Conservation (phyloP, 768 basidiomycete genomes). For the Russula griseocarnosa region DNA sequence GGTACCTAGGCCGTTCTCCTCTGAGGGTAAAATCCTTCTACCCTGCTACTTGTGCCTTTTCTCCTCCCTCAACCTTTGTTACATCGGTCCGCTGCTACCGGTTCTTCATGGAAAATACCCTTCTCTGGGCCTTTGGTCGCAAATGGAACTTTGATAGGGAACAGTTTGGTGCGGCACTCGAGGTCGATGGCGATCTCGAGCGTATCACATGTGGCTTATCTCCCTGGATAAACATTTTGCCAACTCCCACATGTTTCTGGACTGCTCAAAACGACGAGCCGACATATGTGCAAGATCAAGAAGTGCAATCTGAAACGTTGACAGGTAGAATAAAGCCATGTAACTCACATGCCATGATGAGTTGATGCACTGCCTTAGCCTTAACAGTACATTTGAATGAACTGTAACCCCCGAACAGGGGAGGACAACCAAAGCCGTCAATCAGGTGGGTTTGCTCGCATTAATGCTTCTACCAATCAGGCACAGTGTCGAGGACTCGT, state of each 20-base stretch:
- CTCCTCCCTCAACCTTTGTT: background rate
- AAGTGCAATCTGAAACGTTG: background rate
- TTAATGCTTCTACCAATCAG: background rate
- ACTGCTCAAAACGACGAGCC: background rate
- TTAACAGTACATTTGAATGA: background rate
- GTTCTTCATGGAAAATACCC: background rate
- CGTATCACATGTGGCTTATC: background rate
- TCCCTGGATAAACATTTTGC: background rate
- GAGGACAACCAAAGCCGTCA: background rate
- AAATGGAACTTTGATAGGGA: background rate
- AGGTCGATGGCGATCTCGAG: background rate
- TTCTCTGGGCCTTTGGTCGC: background rate
- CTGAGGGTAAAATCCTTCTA: background rate
- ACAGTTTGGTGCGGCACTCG: background rate
- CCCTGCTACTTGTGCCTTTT: background rate
- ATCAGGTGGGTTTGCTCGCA: no score
- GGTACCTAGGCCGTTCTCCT: background rate
- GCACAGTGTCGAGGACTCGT: background rate
- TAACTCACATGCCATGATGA: background rate
- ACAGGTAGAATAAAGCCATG: background rate
- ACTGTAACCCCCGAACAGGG: background rate
- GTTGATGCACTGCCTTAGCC: background rate
- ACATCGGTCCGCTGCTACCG: background rate
- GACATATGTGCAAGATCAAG: no score
- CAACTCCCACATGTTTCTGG: background rate